Evolutionary conservation across 23 red algal genomes (phyloP).

Genomic region (Gracilaria caudata): DNA sequence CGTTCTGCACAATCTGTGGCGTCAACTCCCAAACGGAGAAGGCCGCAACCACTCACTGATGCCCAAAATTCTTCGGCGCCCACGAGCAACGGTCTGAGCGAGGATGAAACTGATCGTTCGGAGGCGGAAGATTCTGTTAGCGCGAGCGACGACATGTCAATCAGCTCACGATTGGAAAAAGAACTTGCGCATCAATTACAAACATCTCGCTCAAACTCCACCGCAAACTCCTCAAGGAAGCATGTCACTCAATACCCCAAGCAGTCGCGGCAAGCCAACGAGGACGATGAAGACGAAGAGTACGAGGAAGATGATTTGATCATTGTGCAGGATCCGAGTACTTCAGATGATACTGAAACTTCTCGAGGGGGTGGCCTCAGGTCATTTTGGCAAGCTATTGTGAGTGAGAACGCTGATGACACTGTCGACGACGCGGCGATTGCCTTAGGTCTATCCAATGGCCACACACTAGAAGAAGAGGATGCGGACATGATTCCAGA

Average conservation of each 20-base stretch:
- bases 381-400: slow-evolving; percentile 62
- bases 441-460: slow-evolving; percentile 47
- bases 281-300: not conserved
- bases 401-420: slow-evolving; percentile 64
- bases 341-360: not conserved
- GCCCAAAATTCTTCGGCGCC: not conserved
- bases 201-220: not conserved
- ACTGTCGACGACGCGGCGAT: slow-evolving; percentile 69
- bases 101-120: slow-evolving; percentile 4
- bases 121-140: slow-evolving; percentile 1
- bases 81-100: not conserved
- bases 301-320: slow-evolving; percentile 26
- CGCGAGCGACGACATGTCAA: not conserved
- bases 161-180: slow-evolving; percentile 24
- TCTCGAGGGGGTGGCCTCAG: slow-evolving; percentile 9
- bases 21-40: not conserved
- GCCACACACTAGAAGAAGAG: slow-evolving; percentile 26
- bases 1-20: not conserved
- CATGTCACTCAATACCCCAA: not conserved
- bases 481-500: slow-evolving; percentile 18
- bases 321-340: not conserved
- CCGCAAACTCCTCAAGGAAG: not conserved
- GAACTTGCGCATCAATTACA: slow-evolving; percentile 12
- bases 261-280: not conserved
- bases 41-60: not conserved